Evolutionary conservation across 139 green algal species (phyloP), one percentile per base, ranked within the genome.

Genomic region (Micromonas commoda): DNA sequence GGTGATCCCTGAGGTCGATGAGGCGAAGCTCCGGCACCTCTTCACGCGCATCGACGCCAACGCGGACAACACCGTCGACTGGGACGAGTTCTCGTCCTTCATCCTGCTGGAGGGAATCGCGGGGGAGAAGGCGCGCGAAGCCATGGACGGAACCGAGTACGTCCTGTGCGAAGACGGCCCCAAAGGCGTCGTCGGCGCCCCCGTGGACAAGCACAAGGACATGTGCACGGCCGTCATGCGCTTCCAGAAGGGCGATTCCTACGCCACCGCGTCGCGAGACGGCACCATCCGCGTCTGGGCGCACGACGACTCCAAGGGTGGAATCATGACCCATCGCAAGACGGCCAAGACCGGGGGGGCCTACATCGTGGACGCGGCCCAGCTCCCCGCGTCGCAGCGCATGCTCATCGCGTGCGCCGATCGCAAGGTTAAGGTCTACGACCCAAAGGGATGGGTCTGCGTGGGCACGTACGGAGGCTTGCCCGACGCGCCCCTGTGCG

Each of bases 41-140:
- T 83, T 83, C 71, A 83, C 76, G 71, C 79, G 79, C 57, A 89
- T 94, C 31, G 90, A 94, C 69, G 88, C 87, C 34, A 91, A 94
- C 81, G 81, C 77, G 33, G 88, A 94, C 70, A 87, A 85, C 52
- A 87, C 80, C 29, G 73, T 94, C 2, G 84, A 91, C 81, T 94
- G 90, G 90, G 85, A 91, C 51, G 90, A 94, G 83, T 92, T 94
- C 86, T 83, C 79, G 26, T 85, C 81, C 24, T 90, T 89, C 82
- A 91, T 92, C 73, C 68, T 94, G 29, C 83, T 92, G 33, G 85
- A 92, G 68, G 26, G 26, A 6, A 16, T 32, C 19, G 60, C 24
- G 26, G 26, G 19, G 60, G 6, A 6, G 19, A 23, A 35, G 24
- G 5, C 28, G 13, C 24, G 60, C 24, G 60, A 19, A 6, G 5